phyloP scores from a whole-genome alignment of 2,329 filamentous ascomycete genomes.

The Fusarium sororula region DNA sequence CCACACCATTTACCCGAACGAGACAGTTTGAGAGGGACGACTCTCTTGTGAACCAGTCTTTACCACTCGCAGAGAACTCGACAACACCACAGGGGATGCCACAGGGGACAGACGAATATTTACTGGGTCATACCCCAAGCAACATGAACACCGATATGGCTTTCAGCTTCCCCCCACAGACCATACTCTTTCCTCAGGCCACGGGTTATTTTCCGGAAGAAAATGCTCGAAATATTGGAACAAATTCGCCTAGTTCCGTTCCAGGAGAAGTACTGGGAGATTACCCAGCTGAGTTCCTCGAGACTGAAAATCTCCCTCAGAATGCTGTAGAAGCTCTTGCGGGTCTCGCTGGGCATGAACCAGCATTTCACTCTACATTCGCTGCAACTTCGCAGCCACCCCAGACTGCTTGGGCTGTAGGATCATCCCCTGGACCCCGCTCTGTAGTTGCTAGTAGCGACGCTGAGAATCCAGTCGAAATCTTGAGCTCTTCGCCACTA shows the following conservation, averaged over 20 bases:
- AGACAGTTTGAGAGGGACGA: constrained; percentile 19
- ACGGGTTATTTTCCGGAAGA: constrained; percentile 18
- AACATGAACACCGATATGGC: constrained; percentile 18
- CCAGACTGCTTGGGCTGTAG: constrained; percentile 20
- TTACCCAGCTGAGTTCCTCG: constrained; percentile 39
- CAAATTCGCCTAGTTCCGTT: constrained; percentile 8
- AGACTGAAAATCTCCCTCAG: constrained; percentile 4
- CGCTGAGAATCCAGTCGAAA: constrained; percentile 35
- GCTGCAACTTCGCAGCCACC: constrained; percentile 1
- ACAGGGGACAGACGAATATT: constrained; percentile 1
- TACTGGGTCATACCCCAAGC: constrained; percentile 17
- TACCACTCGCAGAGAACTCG: constrained; percentile 12
- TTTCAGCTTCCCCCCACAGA: constrained; percentile 33
- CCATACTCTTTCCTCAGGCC: constrained; percentile 27
- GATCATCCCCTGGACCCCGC: constrained; percentile 4
- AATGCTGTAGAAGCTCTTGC: constrained; percentile 13
- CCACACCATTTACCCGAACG: constrained; percentile 39
- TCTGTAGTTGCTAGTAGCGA: constrained; percentile 22
- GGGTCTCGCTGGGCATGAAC: constrained; percentile 11
- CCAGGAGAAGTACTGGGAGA: constrained; percentile 4
- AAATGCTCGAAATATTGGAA: background rate
- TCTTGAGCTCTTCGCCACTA: constrained; percentile 35
- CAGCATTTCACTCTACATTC: constrained; percentile 20
- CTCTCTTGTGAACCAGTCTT: constrained; percentile 11
- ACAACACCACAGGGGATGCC: constrained; percentile 7